phyloP scores from a whole-genome alignment of 306 rosid genomes.

The Rosa multiflora region DNA sequence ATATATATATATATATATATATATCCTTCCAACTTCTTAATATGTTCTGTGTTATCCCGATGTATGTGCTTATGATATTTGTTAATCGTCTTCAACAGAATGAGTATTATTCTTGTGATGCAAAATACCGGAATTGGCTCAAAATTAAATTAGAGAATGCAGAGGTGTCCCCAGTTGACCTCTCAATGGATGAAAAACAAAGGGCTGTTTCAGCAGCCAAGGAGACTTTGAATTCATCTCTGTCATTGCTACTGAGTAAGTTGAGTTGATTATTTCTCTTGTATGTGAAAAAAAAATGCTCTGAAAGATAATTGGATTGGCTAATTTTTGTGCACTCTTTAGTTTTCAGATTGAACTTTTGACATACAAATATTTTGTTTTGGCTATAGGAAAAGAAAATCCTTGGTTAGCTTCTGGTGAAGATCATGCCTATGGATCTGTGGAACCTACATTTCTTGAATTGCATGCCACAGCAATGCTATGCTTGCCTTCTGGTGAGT shows the following conservation, averaged over 20 bases:
- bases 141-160: slow-evolving; percentile 79
- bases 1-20: background rate
- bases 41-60: background rate
- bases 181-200: slow-evolving; percentile 80
- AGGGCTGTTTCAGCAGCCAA: slow-evolving; percentile 67
- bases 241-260: slow-evolving; percentile 78
- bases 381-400: slow-evolving; percentile 63
- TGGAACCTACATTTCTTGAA: slow-evolving; percentile 72
- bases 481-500: slow-evolving; percentile 91
- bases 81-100: slow-evolving; percentile 47
- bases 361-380: slow-evolving; percentile 18
- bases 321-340: slow-evolving; percentile 7
- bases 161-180: slow-evolving; percentile 57
- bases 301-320: slow-evolving; percentile 19
- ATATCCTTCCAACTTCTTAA: background rate
- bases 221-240: slow-evolving; percentile 72
- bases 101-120: slow-evolving; percentile 93
- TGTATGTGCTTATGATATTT: background rate
- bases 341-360: slow-evolving; percentile 1
- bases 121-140: slow-evolving; percentile 98
- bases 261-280: slow-evolving; percentile 24
- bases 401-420: slow-evolving; percentile 63
- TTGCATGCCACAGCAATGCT: slow-evolving; percentile 91
- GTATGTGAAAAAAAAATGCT: slow-evolving; percentile 2
- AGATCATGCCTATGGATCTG: slow-evolving; percentile 44